Evolutionary conservation across 169 alveolate species (phyloP), one percentile per base, ranked within the genome.

Genomic region (Cryptosporidium viatorum): DNA sequence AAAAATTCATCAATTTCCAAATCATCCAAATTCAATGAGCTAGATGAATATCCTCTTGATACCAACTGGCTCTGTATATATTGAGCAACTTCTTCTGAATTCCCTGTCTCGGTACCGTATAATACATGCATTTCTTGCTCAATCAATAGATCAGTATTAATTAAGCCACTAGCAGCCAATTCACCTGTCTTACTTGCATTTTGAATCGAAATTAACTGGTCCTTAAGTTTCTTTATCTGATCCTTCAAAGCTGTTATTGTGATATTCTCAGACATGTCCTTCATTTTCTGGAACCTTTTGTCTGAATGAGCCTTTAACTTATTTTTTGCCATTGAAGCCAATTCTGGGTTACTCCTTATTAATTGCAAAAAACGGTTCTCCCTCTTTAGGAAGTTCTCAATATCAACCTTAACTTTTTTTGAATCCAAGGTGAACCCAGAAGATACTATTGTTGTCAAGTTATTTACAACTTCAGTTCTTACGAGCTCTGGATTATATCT

Each of bases 71-170:
- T 52, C 60, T 70, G 86, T n/a, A 85, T 71, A 67, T 71, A 71
- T 23, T 43, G 65, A 10, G 93, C 86, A 48, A 91, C 85, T 5
- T 70, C 92, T 58, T 91, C 93, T 71, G 93, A 85, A 71, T 69
- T 91, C 0, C 93, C 93, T n/a, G 93, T 91, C 52, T 91, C 93
- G 2, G 92, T 69, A 35, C 93, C 92, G 65, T 75, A 91, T 37
- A 91, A 55, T 31, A 91, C 74, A 69, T 71, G 84, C 60, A 71
- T 41, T 45, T 70, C 85, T 39, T 31, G 31, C 31, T 80, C 89
- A n/a, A 84, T 31, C 2, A 35, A 29, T 3, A 41, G 14, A 14
- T 14, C 60, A 10, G 23, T 10, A 58, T 35, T 55, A 59, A 23
- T 29, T 14, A 41, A 12, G 10, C 75, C 85, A 41, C 29, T 45